Conservation (phyloP, 2,329 filamentous ascomycete genomes). For the Colletotrichum incanum region DNA sequence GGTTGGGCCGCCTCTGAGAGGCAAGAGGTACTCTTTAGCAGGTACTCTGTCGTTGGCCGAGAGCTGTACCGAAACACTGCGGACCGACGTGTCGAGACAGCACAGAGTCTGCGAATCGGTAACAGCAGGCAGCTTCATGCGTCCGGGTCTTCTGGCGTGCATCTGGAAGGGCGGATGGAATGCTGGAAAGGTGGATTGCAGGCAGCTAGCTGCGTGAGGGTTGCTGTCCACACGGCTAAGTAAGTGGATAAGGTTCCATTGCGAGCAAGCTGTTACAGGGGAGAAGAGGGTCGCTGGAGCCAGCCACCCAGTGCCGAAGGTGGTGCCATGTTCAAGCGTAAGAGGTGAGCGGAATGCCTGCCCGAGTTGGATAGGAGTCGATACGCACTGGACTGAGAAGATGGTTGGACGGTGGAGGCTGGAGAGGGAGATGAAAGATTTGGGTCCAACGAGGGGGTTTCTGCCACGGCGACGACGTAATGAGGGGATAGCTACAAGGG, state of each 20-base stretch:
- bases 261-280: slow-evolving; percentile 27
- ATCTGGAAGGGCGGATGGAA: slow-evolving; percentile 41
- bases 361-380: neutral
- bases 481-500: slow-evolving; percentile 23
- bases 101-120: slow-evolving; percentile 9
- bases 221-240: slow-evolving; percentile 7
- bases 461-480: slow-evolving; percentile 21
- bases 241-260: slow-evolving; percentile 35
- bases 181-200: slow-evolving; percentile 25
- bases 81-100: slow-evolving; percentile 15
- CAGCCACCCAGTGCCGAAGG: slow-evolving; percentile 1
- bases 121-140: slow-evolving; percentile 27
- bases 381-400: neutral
- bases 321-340: slow-evolving; percentile 16
- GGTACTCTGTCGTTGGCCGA: slow-evolving; percentile 17
- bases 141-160: slow-evolving; percentile 38
- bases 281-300: slow-evolving; percentile 33
- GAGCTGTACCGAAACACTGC: slow-evolving; percentile 21
- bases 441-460: neutral
- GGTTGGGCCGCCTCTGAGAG: neutral
- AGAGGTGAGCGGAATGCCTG: slow-evolving; percentile 19
- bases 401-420: neutral
- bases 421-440: neutral
- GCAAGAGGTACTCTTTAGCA: neutral
- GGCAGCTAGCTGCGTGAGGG: slow-evolving; percentile 22